Evolutionary conservation across 352 stramenopile species (phyloP).

Genomic region (Pythium brassicae): DNA sequence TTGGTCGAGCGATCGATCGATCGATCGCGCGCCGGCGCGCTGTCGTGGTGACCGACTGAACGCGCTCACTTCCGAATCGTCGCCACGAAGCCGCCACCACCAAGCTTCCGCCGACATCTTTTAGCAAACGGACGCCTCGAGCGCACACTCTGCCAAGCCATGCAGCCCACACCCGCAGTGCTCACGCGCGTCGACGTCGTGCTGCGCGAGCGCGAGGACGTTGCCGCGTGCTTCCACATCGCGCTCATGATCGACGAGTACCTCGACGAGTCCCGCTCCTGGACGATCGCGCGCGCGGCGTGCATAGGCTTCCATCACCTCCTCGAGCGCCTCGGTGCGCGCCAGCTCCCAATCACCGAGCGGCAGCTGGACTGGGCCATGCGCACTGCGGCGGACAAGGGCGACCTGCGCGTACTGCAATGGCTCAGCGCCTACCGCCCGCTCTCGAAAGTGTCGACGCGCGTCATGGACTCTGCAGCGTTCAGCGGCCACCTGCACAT

Average conservation of each 20-base stretch:
- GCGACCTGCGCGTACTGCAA: slow-evolving; percentile 49
- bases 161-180: background rate
- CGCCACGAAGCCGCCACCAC: no score
- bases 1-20: background rate
- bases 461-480: slow-evolving; percentile 81
- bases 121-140: no score
- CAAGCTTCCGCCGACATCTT: no score
- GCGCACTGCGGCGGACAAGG: slow-evolving; percentile 63
- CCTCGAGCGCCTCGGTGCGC: slow-evolving; percentile 38
- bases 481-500: slow-evolving; percentile 60
- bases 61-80: background rate
- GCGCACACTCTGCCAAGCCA: background rate
- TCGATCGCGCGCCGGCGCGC: background rate
- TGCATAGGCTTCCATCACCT: slow-evolving; percentile 49
- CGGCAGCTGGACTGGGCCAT: slow-evolving; percentile 66
- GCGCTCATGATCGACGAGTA: slow-evolving; percentile 39
- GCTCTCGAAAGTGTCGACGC: slow-evolving; percentile 44
- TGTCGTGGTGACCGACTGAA: no score
- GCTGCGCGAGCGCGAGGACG: slow-evolving; percentile 33
- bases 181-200: slow-evolving; percentile 39
- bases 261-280: slow-evolving; percentile 53
- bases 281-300: slow-evolving; percentile 54
- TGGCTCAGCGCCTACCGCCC: slow-evolving; percentile 63
- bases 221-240: slow-evolving; percentile 45
- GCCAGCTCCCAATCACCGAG: slow-evolving; percentile 31